Conservation (phyloP, 768 basidiomycete species). For the Saitozyma sp. region DNA sequence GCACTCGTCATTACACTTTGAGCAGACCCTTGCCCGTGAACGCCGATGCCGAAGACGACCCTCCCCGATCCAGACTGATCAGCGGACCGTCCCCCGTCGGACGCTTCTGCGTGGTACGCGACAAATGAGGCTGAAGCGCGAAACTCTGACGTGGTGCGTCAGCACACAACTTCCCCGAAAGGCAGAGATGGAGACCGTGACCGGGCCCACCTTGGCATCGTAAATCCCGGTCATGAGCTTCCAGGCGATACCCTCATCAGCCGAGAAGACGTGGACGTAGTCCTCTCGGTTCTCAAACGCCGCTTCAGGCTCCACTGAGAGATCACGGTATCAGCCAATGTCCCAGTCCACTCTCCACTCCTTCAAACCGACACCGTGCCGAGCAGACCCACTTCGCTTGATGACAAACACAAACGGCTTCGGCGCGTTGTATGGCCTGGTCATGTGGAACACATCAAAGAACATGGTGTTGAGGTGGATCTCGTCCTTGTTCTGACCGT, state of each 20-base stretch:
- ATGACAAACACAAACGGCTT: conserved; percentile 81
- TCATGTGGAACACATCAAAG: conserved; percentile 83
- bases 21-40: conserved; percentile 13
- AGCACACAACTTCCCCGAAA: too few species aligned
- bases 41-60: background rate
- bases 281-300: conserved; percentile 85
- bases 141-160: too few species aligned
- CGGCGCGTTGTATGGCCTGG: conserved; percentile 72
- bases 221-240: conserved; percentile 43
- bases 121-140: too few species aligned
- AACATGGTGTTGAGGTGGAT: conserved; percentile 58
- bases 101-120: too few species aligned
- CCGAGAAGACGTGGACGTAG: conserved; percentile 83
- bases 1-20: background rate
- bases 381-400: conserved; percentile 59
- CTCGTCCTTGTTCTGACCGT: conserved; percentile 75
- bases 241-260: conserved; percentile 55
- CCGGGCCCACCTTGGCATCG: conserved; percentile 41
- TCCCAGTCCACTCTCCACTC: background rate
- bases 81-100: too few species aligned
- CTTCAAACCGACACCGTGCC: background rate
- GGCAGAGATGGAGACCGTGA: too few species aligned
- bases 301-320: conserved; percentile 56
- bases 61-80: too few species aligned
- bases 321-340: background rate